These are phyloP conservation scores for Wickerhamiella hasegawae DNA, from an alignment of 805 yeast genomes.

Conservation along the genomic window DNA sequence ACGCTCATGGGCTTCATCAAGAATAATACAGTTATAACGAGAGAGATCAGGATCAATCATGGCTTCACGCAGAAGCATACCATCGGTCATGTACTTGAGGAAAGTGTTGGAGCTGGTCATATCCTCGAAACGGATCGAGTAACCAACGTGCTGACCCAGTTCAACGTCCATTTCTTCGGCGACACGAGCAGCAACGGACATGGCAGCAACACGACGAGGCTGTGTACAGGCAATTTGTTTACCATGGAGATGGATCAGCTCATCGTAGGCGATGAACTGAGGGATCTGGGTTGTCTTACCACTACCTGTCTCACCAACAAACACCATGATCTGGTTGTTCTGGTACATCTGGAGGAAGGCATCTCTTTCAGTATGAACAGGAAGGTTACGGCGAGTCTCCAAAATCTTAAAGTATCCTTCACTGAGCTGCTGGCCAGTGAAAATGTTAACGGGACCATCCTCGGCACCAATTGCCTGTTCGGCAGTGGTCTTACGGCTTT, in stretches of 20 bases:
- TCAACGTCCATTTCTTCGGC: slow-evolving; percentile 95
- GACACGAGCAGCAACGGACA: slow-evolving; percentile 88
- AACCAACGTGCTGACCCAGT: slow-evolving; percentile 90
- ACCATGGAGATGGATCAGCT: slow-evolving; percentile 72
- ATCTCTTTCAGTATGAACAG: slow-evolving; percentile 85
- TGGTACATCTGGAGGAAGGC: slow-evolving; percentile 80
- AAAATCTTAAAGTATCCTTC: slow-evolving; percentile 64
- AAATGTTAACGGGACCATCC: slow-evolving; percentile 50
- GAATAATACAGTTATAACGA: slow-evolving; percentile 73
- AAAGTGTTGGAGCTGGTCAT: slow-evolving; percentile 67
- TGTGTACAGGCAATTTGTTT: slow-evolving; percentile 82
- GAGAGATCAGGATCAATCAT: slow-evolving; percentile 83
- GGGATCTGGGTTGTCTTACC: slow-evolving; percentile 99
- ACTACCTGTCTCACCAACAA: slow-evolving; percentile 98
- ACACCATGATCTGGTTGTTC: slow-evolving; percentile 82
- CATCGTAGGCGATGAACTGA: slow-evolving; percentile 85
- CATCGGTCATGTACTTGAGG: slow-evolving; percentile 94
- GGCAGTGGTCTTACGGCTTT: slow-evolving; percentile 21
- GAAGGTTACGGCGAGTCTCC: slow-evolving; percentile 65
- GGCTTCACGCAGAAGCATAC: slow-evolving; percentile 93
- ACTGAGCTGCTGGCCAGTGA: slow-evolving; percentile 51
- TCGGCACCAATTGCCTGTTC: slow-evolving; percentile 22
- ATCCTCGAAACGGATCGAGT: slow-evolving; percentile 86
- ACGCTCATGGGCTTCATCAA: slow-evolving; percentile 98
- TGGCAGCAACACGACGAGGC: slow-evolving; percentile 91